Percentiles rank a stretch among this genome's conserved stretches.
phyloP scores from a whole-genome alignment of 441 rosid genomes.

The Eruca vesicaria region DNA sequence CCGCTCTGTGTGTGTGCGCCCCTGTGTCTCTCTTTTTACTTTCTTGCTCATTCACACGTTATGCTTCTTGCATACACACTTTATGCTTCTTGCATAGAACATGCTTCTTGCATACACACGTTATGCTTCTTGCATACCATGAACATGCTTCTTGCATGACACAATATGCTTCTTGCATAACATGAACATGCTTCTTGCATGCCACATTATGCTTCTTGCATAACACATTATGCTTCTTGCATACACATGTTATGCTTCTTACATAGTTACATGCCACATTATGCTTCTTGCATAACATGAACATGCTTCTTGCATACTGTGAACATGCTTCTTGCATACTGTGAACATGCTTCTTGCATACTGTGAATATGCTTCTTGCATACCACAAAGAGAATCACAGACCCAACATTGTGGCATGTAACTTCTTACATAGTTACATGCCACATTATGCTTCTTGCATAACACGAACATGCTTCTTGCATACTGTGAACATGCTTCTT shows the following conservation, averaged over 20 bases:
- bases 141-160: no score
- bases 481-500: no score
- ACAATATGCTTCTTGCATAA: no score
- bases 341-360: background rate
- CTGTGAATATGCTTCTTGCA: background rate
- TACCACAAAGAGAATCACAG: no score
- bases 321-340: background rate
- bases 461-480: background rate
- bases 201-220: no score
- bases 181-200: background rate
- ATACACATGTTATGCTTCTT: background rate
- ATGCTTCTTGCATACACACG: no score
- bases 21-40: background rate
- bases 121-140: no score
- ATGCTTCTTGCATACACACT: constrained; percentile 1
- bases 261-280: no score
- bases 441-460: no score
- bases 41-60: background rate
- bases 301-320: background rate
- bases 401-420: background rate
- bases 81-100: no score
- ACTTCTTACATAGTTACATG: no score
- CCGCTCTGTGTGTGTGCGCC: background rate
- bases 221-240: no score
- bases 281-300: background rate